These are phyloP conservation scores for Citrullus amarus DNA, from an alignment of 306 rosid species.

Conservation along the genomic window DNA sequence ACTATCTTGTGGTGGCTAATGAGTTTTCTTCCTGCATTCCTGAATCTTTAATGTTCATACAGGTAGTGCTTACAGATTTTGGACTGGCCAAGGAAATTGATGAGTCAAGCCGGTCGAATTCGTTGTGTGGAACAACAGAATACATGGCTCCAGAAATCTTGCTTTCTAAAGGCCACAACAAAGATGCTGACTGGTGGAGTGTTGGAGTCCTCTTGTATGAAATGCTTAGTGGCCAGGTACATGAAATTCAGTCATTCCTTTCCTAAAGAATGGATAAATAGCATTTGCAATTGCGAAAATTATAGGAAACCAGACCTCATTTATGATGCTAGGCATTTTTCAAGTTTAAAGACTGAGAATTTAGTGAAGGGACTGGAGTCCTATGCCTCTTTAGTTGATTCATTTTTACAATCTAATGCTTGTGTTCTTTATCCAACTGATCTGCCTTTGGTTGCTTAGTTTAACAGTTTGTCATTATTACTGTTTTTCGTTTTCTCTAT, in stretches of 20 bases:
- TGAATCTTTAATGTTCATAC: slow-evolving; percentile 12
- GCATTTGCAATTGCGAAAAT: not conserved
- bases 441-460: not conserved
- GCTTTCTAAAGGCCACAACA: slow-evolving; percentile 79
- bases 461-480: not conserved
- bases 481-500: not conserved
- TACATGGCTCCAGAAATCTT: slow-evolving; percentile 97
- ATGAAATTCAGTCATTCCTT: not conserved
- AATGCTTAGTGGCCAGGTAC: slow-evolving; percentile 91
- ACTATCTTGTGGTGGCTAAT: not conserved
- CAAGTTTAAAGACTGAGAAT: not conserved
- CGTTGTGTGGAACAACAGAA: slow-evolving; percentile 89
- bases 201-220: slow-evolving; percentile 79
- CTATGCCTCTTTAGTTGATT: not conserved
- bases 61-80: slow-evolving; percentile 94
- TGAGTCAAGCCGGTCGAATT: slow-evolving; percentile 70
- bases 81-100: slow-evolving; percentile 92
- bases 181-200: slow-evolving; percentile 99
- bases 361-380: not conserved
- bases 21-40: not conserved
- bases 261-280: not conserved
- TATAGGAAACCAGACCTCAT: not conserved
- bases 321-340: not conserved
- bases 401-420: not conserved
- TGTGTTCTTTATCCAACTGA: not conserved